Evolutionary conservation across 352 stramenopile genomes (phyloP), one percentile per base, ranked within the genome.

Genomic region (Proteromonas lacertae): DNA sequence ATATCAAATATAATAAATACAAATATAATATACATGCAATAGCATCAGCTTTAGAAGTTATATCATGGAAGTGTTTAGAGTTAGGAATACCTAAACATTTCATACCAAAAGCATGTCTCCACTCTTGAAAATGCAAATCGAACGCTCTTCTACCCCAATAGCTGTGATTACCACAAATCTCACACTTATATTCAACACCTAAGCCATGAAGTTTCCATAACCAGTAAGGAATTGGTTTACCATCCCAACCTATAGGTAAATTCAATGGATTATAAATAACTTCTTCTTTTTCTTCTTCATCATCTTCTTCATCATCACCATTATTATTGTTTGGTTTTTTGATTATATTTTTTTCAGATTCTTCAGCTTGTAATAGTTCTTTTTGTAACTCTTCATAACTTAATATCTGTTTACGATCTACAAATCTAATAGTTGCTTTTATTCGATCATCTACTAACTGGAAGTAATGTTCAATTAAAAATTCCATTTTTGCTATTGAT

Each of bases 41-140:
- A 22, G 78, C 81, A 53, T 96, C 86, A 37, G 80, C 74, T 53
- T 96, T 98, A 36, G 79, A 71, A 19, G 71, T 93, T 29, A 98
- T 92, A 36, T 92, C 83, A 58, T 96, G 81, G 55, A 98, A 98
- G 48, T 98, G 83, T 46, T 93, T 93, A 12, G 80, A 96, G 56
- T 98, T 98, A 4, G 86, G 86, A 53, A 98, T 96, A 23, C 79
- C 79, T 22, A 98, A 60, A 48, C 77, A 92, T 21, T 74, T 72
- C 86, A 98, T 96, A 46, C 82, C 84, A 53, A 92, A 79, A 4
- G 74, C 68, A 52, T 98, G 86, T 21, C 77, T 75, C 55, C 74
- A 90, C 54, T 96, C 79, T 39, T 92, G 76, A 48, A 98, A 95
- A 55, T 96, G 86, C 16, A 71, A 68, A 43, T 93, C 79, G 52